Percentiles rank a stretch among this genome's conserved stretches.
Evolutionary conservation across 352 stramenopile genomes (phyloP).

Genomic region (Pythium coloratum): DNA sequence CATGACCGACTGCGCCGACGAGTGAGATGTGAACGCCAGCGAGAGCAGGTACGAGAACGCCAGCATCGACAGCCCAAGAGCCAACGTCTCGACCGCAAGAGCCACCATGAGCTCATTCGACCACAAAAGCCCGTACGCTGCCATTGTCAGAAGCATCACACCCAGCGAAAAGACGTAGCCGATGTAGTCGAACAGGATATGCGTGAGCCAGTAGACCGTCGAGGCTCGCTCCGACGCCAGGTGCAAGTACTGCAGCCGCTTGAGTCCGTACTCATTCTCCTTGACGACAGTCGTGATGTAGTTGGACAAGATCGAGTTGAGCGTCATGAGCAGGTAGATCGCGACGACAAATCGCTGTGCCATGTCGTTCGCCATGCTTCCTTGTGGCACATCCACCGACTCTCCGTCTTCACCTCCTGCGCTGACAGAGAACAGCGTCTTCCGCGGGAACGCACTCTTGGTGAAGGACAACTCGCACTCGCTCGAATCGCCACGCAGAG

Average conservation of each 20-base stretch:
- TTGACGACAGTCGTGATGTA: conserved; percentile 66
- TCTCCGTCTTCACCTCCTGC: conserved; percentile 16
- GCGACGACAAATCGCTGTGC: conserved; percentile 90
- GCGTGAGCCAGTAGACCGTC: conserved; percentile 65
- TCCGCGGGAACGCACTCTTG: conserved; percentile 43
- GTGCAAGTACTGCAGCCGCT: conserved; percentile 75
- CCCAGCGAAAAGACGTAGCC: conserved; percentile 38
- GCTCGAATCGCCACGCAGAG: background rate
- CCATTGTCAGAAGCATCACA: conserved; percentile 34
- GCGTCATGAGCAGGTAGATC: conserved; percentile 75
- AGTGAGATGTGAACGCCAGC: conserved; percentile 72
- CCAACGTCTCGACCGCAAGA: conserved; percentile 30
- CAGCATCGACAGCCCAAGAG: conserved; percentile 59
- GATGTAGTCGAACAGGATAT: conserved; percentile 67
- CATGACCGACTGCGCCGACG: conserved; percentile 78
- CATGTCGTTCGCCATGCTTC: conserved; percentile 29
- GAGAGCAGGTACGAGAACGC: conserved; percentile 68
- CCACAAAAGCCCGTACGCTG: conserved; percentile 18
- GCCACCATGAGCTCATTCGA: conserved; percentile 36
- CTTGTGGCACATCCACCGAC: background rate
- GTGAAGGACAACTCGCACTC: conserved; percentile 51
- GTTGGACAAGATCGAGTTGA: conserved; percentile 66
- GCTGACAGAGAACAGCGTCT: conserved; percentile 3
- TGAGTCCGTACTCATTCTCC: conserved; percentile 68
- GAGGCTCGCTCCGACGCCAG: conserved; percentile 48